Evolutionary conservation across 225 moss, liverwort and hornwort species (phyloP).

Genomic region (Neckera pumila): DNA sequence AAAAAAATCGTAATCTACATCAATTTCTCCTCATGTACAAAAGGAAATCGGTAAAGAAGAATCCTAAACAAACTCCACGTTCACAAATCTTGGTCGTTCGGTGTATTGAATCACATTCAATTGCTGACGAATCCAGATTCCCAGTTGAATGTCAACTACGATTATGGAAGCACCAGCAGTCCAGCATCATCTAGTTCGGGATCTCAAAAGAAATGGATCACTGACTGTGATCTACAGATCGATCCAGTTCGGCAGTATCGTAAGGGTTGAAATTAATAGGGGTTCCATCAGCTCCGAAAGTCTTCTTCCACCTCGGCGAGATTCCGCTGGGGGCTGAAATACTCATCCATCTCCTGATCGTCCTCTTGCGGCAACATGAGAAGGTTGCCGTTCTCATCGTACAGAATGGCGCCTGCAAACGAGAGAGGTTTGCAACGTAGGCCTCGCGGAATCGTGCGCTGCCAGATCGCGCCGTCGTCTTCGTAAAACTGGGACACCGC

Average conservation of each 20-base stretch:
- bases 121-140: background rate
- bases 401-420: conserved; percentile 27
- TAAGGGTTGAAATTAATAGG: background rate
- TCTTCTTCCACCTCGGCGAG: background rate
- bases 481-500: conserved; percentile 1
- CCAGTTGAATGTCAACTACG: background rate
- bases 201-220: background rate
- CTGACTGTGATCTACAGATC: background rate
- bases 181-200: background rate
- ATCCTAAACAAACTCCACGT: background rate
- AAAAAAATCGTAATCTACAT: background rate
- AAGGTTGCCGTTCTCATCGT: conserved; percentile 22
- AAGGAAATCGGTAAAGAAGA: background rate
- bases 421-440: conserved; percentile 20
- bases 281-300: background rate
- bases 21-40: background rate
- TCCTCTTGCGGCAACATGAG: background rate
- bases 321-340: conserved; percentile 1
- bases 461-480: conserved; percentile 29
- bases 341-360: conserved; percentile 1
- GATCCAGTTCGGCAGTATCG: background rate
- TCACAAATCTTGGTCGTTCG: background rate
- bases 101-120: background rate
- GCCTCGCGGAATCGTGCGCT: conserved; percentile 21
- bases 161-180: background rate